Evolutionary conservation across 306 rosid species (phyloP).

Genomic region (Cicer pinnatifidum): DNA sequence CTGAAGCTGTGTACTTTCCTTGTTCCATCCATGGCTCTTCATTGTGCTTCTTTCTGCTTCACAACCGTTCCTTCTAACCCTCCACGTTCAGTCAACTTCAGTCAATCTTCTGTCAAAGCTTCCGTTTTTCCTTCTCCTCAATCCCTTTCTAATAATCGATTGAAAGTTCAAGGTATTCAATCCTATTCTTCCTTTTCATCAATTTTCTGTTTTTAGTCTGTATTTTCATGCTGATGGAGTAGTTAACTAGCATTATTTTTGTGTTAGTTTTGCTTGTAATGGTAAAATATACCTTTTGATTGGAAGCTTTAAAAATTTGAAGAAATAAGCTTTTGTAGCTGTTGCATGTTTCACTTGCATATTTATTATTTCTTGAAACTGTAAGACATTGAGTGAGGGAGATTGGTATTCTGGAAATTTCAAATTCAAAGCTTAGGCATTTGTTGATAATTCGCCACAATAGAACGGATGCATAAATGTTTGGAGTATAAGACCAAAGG

Average conservation of each 20-base stretch:
- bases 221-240: background rate
- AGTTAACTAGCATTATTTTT: background rate
- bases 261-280: background rate
- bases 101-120: constrained; percentile 51
- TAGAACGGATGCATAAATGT: background rate
- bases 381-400: background rate
- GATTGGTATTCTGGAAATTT: background rate
- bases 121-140: constrained; percentile 47
- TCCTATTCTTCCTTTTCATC: constrained; percentile 22
- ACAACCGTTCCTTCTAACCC: constrained; percentile 44
- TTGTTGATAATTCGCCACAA: constrained; percentile 3
- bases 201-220: background rate
- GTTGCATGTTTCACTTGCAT: constrained; percentile 8
- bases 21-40: constrained; percentile 75
- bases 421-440: constrained; percentile 2
- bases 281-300: background rate
- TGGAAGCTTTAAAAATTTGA: background rate
- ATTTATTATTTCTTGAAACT: background rate
- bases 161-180: constrained; percentile 52
- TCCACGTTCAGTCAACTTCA: constrained; percentile 47
- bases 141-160: constrained; percentile 46
- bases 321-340: constrained; percentile 27
- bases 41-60: constrained; percentile 58
- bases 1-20: constrained; percentile 20
- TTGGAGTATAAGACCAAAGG: background rate